Evolutionary conservation across 2,329 filamentous ascomycete species (phyloP).

Genomic region (Diaporthe vexans): DNA sequence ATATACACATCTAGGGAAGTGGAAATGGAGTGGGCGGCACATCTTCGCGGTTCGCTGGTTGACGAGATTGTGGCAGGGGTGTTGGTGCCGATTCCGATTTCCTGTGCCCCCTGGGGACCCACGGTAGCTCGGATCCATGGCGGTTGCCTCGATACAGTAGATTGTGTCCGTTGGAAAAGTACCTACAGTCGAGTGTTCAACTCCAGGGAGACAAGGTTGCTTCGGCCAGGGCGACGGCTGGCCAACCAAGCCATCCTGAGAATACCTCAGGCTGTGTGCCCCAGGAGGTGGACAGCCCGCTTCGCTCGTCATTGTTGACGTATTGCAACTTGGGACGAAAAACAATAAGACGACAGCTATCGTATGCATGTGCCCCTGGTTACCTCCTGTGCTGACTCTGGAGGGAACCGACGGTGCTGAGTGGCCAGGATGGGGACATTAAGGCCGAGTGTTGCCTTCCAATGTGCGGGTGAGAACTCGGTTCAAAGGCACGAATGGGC

Average conservation of each 20-base stretch:
- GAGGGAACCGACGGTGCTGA: conserved; percentile 23
- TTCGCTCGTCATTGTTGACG: conserved; percentile 31
- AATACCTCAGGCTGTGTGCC: background rate
- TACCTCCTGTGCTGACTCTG: background rate
- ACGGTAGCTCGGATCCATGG: background rate
- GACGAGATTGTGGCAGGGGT: conserved; percentile 27
- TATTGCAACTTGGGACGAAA: conserved; percentile 16
- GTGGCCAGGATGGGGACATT: background rate
- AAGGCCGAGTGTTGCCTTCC: background rate
- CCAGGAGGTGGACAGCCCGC: background rate
- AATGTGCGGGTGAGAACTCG: background rate
- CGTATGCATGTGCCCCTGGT: background rate
- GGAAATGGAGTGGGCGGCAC: background rate
- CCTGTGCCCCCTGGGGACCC: conserved; percentile 26
- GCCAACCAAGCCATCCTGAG: background rate
- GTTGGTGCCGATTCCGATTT: conserved; percentile 32
- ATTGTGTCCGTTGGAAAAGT: background rate
- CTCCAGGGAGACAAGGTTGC: background rate
- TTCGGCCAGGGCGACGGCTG: background rate
- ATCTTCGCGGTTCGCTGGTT: background rate
- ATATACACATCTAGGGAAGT: background rate
- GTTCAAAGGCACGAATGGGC: no score
- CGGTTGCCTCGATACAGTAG: conserved; percentile 11
- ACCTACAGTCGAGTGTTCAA: background rate
- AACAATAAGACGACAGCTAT: conserved; percentile 5